Conservation (phyloP, 176 grass and related monocot genomes). For the Dactylis glomerata region DNA sequence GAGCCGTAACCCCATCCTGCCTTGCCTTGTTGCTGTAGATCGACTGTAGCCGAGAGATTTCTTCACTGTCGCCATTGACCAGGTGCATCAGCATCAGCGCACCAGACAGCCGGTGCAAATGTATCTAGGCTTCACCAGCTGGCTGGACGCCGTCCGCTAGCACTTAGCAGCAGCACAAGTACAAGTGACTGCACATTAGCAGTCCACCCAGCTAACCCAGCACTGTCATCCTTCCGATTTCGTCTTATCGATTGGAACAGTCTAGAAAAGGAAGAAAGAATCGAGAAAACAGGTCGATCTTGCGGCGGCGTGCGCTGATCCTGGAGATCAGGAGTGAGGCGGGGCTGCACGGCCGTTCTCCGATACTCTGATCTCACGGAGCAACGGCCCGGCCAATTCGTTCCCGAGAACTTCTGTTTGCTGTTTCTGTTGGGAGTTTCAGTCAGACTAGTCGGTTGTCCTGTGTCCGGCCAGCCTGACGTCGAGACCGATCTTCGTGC, state of each 20-base stretch:
- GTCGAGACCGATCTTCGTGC: neutral
- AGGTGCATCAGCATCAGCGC: constrained; percentile 11
- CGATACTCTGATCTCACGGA: constrained; percentile 31
- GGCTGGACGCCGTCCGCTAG: neutral
- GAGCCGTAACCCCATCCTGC: neutral
- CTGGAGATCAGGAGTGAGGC: constrained; percentile 5
- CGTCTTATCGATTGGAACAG: neutral
- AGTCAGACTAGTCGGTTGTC: constrained; percentile 31
- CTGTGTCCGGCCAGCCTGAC: constrained; percentile 21
- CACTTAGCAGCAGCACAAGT: neutral
- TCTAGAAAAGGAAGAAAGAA: neutral
- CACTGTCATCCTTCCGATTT: neutral
- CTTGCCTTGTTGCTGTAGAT: neutral
- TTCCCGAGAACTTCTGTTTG: neutral
- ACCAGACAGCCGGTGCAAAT: neutral
- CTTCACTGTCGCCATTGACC: constrained; percentile 17
- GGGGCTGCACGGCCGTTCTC: neutral
- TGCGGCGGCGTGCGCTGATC: constrained; percentile 16
- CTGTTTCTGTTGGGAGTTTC: constrained; percentile 10
- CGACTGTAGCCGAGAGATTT: neutral
- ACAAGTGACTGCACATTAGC: neutral
- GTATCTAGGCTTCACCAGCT: neutral
- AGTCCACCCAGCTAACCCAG: neutral
- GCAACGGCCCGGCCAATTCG: neutral
- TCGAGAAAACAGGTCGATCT: neutral